Conservation (phyloP, 108 stramenopile genomes). For the Pseudonitzschia pungens region DNA sequence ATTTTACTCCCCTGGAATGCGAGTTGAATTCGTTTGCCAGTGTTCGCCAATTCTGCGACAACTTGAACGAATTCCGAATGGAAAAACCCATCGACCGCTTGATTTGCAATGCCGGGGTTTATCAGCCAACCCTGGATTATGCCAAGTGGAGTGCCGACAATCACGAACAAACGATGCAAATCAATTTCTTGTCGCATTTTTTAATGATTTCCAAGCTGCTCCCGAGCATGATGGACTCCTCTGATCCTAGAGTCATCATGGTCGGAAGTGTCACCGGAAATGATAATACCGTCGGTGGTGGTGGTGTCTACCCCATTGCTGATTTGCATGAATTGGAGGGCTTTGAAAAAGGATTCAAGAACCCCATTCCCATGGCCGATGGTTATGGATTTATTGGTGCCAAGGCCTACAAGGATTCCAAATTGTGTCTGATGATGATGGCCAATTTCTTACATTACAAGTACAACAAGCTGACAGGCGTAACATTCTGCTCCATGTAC, state of each 20-base stretch:
- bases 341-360: conserved; percentile 79
- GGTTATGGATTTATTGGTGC: conserved; percentile 90
- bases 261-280: conserved; percentile 91
- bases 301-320: conserved; percentile 90
- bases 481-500: conserved; percentile 67
- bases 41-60: conserved; percentile 77
- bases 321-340: conserved; percentile 87
- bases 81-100: conserved; percentile 84
- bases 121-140: conserved; percentile 79
- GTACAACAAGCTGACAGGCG: conserved; percentile 69
- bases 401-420: conserved; percentile 92
- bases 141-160: conserved; percentile 88
- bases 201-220: conserved; percentile 73
- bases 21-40: conserved; percentile 87
- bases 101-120: conserved; percentile 89
- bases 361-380: conserved; percentile 88
- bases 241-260: conserved; percentile 76
- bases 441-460: conserved; percentile 65
- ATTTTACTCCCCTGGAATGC: conserved; percentile 83
- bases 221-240: conserved; percentile 62
- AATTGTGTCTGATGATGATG: conserved; percentile 77
- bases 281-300: conserved; percentile 90
- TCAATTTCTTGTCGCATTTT: conserved; percentile 88
- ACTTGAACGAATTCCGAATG: conserved; percentile 66
- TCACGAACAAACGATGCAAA: conserved; percentile 92